Conservation (phyloP, 306 rosid species). For the Medicago truncatula region MtrunA17r5.0-ANR NC_053042.1:11521501-11522000, state of each 20-base stretch:
- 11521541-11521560: not conserved
- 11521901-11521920: slow-evolving; percentile 81
- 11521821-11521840: not conserved
- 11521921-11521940: slow-evolving; percentile 80
- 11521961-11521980: slow-evolving; percentile 87
- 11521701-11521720: not conserved
- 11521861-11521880: not conserved
- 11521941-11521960: slow-evolving; percentile 94
- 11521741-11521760: not conserved
- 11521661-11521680: not conserved
- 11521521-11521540: not conserved
- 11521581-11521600: not conserved
- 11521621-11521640: not conserved
- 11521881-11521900: slow-evolving; percentile 45
- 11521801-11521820: not conserved
- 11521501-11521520: not conserved
- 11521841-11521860: not conserved
- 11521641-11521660: not conserved
- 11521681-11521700: not conserved
- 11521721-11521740: not conserved
- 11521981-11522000: slow-evolving; percentile 86
- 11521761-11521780: not conserved
- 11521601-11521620: slow-evolving; percentile 1
- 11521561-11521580: not conserved
- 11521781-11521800: not conserved